Evolutionary conservation across 2,329 filamentous ascomycete species (phyloP).

Genomic region (Nothophoma quercina): DNA sequence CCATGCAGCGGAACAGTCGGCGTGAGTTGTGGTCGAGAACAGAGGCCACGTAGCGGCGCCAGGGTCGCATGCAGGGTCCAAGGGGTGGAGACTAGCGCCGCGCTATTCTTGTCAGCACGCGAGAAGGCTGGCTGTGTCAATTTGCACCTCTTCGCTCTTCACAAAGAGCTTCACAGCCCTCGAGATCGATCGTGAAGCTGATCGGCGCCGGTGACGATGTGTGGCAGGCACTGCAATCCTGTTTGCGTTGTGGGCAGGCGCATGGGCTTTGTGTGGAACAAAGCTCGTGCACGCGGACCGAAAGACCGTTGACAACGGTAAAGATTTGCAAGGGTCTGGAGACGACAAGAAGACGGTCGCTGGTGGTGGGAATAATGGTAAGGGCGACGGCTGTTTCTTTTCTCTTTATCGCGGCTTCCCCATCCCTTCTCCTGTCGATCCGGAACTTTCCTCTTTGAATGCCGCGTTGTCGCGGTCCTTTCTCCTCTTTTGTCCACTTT

Average conservation of each 20-base stretch:
- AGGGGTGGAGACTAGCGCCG: constrained; percentile 10
- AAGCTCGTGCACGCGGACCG: neutral
- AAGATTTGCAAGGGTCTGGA: neutral
- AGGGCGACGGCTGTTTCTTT: neutral
- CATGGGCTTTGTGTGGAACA: neutral
- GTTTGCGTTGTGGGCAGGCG: neutral
- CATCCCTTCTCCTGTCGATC: neutral
- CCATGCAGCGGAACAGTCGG: constrained; percentile 17
- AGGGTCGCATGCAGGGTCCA: constrained; percentile 17
- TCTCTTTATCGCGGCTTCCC: neutral
- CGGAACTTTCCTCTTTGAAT: neutral
- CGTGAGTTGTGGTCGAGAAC: constrained; percentile 14
- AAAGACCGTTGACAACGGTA: constrained; percentile 2
- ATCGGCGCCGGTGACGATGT: neutral
- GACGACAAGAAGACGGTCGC: neutral
- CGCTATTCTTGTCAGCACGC: constrained; percentile 11
- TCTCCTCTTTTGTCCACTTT: constrained; percentile 5
- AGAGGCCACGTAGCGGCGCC: constrained; percentile 16
- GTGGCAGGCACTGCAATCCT: neutral
- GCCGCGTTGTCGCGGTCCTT: neutral
- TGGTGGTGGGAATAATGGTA: neutral
- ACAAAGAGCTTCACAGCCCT: neutral
- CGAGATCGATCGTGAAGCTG: neutral
- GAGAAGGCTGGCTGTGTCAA: constrained; percentile 5
- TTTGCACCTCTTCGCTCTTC: neutral